Conservation (phyloP, 2,329 filamentous ascomycete species). For the Calonectria pauciramosa region DNA sequence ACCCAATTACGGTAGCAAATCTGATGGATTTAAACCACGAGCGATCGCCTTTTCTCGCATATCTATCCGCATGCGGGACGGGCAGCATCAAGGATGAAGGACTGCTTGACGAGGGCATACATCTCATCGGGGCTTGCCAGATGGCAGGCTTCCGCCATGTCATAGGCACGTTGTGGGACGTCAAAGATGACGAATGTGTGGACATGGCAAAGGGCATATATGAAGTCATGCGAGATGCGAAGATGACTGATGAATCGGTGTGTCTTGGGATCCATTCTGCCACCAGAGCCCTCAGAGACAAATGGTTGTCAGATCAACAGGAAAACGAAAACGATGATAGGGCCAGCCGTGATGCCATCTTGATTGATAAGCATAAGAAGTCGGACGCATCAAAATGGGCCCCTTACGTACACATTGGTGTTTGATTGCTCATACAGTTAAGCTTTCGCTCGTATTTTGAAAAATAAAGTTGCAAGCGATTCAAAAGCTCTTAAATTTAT, state of each 20-base stretch:
- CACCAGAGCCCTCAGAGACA: neutral
- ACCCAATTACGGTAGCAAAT: constrained; percentile 29
- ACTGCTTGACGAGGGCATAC: constrained; percentile 53
- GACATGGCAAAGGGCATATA: constrained; percentile 9
- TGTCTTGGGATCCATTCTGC: constrained; percentile 2
- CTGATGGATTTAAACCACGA: constrained; percentile 35
- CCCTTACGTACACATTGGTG: neutral
- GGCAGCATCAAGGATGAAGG: constrained; percentile 37
- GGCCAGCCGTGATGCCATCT: fast-evolving
- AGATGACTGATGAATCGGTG: constrained; percentile 9
- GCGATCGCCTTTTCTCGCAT: constrained; percentile 50
- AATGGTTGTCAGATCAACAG: neutral
- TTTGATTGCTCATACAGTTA: neutral
- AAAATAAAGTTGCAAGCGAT: neutral
- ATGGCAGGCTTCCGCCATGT: constrained; percentile 22
- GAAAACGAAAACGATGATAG: neutral
- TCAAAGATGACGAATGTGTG: neutral
- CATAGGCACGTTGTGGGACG: constrained; percentile 20
- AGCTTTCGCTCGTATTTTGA: neutral
- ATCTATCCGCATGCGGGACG: constrained; percentile 55
- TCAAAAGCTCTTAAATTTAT: neutral
- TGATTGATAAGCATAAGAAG: neutral
- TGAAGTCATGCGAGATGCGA: neutral
- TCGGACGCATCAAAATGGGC: neutral
- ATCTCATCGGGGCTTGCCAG: constrained; percentile 44